Evolutionary conservation across 2,329 filamentous ascomycete species (phyloP), one percentile per base, ranked within the genome.

Genomic region (Parastagonospora avenae): DNA sequence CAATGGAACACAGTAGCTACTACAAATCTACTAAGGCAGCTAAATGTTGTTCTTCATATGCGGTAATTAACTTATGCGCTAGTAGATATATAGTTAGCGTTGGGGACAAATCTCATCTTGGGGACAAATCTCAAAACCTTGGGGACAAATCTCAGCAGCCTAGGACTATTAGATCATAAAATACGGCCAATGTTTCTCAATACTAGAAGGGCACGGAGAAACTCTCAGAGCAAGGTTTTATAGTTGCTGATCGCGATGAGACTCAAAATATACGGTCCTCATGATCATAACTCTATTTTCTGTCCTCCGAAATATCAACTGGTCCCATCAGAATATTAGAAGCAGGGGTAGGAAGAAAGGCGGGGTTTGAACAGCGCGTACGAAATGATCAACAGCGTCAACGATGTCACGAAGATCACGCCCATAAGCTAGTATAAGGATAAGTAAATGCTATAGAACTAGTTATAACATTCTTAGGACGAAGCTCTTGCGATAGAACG

Each of bases 301-400:
- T 24, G 8, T 8, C 15, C 30, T 41, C 39, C 39, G 39, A 41
- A 41, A 30, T 30, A 41, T n/a, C 15, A 6, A 15, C 30, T 30
- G 16, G 8, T 30, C 39, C 39, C 39, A 8, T 24, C 30, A 30
- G 16, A 12, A 41, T n/a, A 7, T n/a, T 10, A 30, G 39, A 41
- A 41, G 27, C 39, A 29, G 39, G 27, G 39, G 27, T 41, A 30
- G 39, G 39, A 41, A 30, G 15, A 30, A 41, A 41, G 16, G 39
- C 12, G 8, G 15, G 12, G 27, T 24, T 30, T 8, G 16, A 24
- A 41, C 24, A 30, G 24, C 27, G 27, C 39, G 12, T 7, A 41
- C 27, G 27, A 41, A 41, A 41, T 41, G 39, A 41, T 41, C 39
- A 12, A 41, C 39, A 30, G 39, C 39, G 24, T 41, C 39, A 30